Percentiles rank a stretch among this genome's conserved stretches.
Evolutionary conservation across 108 stramenopile species (phyloP).

Genomic region (Epipyxis sp.): DNA sequence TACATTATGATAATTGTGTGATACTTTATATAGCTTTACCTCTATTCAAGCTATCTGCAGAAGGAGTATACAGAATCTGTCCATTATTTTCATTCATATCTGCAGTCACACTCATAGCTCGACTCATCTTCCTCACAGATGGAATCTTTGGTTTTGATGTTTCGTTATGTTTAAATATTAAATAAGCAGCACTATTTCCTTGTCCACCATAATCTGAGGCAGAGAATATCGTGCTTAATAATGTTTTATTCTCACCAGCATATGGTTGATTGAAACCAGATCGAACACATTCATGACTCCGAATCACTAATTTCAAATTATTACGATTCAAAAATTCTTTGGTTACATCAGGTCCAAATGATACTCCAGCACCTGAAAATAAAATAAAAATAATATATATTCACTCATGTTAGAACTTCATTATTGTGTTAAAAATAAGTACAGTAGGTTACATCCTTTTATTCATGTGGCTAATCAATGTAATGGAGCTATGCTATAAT

Average conservation of each 20-base stretch:
- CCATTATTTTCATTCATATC: too few relatives aligned
- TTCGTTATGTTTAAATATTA: not conserved
- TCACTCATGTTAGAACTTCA: too few relatives aligned
- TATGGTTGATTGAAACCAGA: conserved; percentile 57
- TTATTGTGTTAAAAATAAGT: too few relatives aligned
- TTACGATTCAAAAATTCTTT: conserved; percentile 57
- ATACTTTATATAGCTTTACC: too few relatives aligned
- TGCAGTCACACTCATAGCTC: too few relatives aligned
- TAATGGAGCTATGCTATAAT: too few relatives aligned
- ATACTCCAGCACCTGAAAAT: conserved; percentile 60
- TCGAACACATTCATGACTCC: conserved; percentile 63
- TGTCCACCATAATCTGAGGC: conserved; percentile 62
- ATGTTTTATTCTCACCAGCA: not conserved
- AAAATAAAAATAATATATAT: not conserved
- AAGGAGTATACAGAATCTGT: too few relatives aligned
- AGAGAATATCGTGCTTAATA: conserved; percentile 61
- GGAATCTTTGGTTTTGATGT: not conserved
- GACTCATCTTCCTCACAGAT: not conserved
- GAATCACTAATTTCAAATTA: conserved; percentile 54
- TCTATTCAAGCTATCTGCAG: too few relatives aligned
- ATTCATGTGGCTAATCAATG: too few relatives aligned
- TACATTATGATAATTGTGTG: too few relatives aligned
- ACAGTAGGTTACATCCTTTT: too few relatives aligned
- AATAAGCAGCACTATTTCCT: conserved; percentile 14
- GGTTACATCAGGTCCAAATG: conserved; percentile 60